Percentiles rank a stretch among this genome's conserved stretches.
Conservation (phyloP, 305 asterid species). For the Fraxinus sp. region DNA sequence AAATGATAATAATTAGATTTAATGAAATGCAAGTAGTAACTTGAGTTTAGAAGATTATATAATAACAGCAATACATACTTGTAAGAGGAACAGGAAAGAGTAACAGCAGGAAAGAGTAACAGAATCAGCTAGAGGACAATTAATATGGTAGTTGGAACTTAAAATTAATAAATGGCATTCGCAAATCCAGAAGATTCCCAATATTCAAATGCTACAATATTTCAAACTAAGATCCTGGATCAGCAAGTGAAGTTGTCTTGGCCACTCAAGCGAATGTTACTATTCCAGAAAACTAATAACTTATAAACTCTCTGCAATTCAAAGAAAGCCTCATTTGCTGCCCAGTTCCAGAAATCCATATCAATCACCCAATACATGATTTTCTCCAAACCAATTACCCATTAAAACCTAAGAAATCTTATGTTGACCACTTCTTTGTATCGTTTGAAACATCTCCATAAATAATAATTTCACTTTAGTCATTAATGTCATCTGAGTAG, state of each 20-base stretch:
- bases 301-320: neutral
- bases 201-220: neutral
- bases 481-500: neutral
- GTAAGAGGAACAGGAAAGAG: neutral
- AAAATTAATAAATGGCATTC: neutral
- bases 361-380: neutral
- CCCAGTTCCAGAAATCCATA: neutral
- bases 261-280: neutral
- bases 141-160: neutral
- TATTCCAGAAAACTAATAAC: neutral
- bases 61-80: neutral
- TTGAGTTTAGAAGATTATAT: neutral
- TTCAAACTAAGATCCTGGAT: neutral
- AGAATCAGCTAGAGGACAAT: slow-evolving; percentile 1
- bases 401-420: neutral
- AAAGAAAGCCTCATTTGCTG: neutral
- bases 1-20: neutral
- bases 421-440: slow-evolving; percentile 1
- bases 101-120: neutral
- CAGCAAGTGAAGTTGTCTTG: neutral
- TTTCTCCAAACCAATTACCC: neutral
- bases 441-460: neutral
- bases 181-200: neutral
- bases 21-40: neutral
- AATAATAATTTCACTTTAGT: slow-evolving; percentile 4